phyloP scores from a whole-genome alignment of 139 green algal genomes.

The Closterium sp. region DNA sequence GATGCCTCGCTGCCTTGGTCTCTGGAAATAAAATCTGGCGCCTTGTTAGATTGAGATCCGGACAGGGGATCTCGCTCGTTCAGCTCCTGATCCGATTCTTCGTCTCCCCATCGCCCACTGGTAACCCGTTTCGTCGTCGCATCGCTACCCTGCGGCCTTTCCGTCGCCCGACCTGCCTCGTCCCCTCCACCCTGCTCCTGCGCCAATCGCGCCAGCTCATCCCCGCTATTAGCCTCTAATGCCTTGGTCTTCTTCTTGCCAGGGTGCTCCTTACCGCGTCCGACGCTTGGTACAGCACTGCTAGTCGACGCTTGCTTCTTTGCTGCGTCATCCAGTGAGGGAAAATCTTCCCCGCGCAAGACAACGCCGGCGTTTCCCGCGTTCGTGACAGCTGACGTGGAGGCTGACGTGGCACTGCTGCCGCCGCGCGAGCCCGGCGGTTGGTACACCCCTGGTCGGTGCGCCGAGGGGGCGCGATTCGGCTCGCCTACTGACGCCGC shows the following conservation, averaged over 20 bases:
- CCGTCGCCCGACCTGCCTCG: background rate
- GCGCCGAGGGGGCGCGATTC: background rate
- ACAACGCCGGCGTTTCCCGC: background rate
- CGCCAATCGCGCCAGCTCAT: background rate
- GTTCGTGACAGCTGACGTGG: background rate
- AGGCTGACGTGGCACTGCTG: background rate
- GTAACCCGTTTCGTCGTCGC: background rate
- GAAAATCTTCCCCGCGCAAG: background rate
- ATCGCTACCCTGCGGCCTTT: background rate
- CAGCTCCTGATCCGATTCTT: background rate
- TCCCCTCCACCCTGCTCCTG: background rate
- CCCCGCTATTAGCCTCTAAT: background rate
- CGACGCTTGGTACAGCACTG: background rate
- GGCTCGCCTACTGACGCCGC: background rate
- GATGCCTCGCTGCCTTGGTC: background rate
- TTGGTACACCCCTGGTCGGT: background rate
- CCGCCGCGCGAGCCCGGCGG: background rate
- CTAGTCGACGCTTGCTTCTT: background rate
- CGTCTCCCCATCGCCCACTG: background rate
- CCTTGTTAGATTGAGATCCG: background rate
- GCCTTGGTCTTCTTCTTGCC: background rate
- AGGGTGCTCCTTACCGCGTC: background rate
- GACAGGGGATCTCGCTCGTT: background rate
- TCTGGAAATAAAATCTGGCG: background rate
- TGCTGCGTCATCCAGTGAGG: background rate